A percentile compares a stretch with the other conserved stretches of the same genome.
These are phyloP conservation scores for Kodamaea lidongshanica DNA, from an alignment of 805 yeast species.

Conservation along the genomic window DNA sequence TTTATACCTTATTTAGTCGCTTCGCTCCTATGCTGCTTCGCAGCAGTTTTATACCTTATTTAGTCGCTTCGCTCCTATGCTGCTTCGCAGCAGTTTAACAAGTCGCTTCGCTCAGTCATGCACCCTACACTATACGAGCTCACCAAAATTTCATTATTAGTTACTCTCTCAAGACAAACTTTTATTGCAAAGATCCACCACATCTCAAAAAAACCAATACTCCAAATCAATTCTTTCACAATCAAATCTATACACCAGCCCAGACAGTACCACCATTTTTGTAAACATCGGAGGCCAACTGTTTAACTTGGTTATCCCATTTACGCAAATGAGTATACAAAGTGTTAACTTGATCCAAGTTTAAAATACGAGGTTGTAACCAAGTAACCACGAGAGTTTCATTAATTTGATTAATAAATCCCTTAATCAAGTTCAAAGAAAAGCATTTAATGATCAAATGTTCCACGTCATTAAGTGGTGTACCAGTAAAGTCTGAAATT, in stretches of 20 bases:
- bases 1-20: no score
- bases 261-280: constrained; percentile 37
- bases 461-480: constrained; percentile 73
- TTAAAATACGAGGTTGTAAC: constrained; percentile 95
- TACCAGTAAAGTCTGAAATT: constrained; percentile 62
- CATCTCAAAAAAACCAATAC: no score
- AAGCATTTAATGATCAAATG: constrained; percentile 87
- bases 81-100: no score
- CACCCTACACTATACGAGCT: no score
- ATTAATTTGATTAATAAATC: constrained; percentile 84
- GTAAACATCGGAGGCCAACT: constrained; percentile 41
- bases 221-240: no score
- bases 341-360: constrained; percentile 65
- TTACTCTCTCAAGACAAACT: no score
- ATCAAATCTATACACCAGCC: constrained; percentile 27
- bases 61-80: no score
- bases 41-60: no score
- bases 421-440: constrained; percentile 74
- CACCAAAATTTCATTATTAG: no score
- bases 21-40: no score
- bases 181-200: no score
- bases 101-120: no score
- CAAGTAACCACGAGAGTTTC: constrained; percentile 76
- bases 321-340: constrained; percentile 67
- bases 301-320: constrained; percentile 75